Percentiles rank a stretch among this genome's conserved stretches.
phyloP scores from a whole-genome alignment of 78 protist species.

The Planoprotostelium fungivorum region DNA sequence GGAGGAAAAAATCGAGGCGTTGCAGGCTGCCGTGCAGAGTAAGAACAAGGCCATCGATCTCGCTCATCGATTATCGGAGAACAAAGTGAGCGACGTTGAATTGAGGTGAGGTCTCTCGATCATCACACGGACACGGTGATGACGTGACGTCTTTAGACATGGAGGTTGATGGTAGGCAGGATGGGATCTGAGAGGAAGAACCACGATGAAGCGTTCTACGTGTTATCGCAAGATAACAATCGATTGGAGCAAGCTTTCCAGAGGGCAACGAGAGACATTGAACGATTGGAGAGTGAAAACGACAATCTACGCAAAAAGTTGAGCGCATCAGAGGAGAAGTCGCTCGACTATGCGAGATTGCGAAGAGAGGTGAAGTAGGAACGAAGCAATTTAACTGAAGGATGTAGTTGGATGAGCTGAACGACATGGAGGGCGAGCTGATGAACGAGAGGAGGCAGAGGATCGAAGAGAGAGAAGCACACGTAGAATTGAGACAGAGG shows the following conservation, averaged over 20 bases:
- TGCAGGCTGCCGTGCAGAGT: not conserved
- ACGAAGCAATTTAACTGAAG: not conserved
- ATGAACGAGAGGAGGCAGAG: not conserved
- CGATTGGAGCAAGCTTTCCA: not conserved
- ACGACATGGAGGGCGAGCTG: not conserved
- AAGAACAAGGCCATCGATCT: not conserved
- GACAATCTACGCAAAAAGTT: not conserved
- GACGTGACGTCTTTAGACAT: not conserved
- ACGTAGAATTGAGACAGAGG: too few species aligned
- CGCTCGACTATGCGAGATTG: not conserved
- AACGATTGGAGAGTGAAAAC: not conserved
- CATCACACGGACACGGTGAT: too few species aligned
- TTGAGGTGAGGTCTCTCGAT: not conserved
- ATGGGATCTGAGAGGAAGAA: not conserved
- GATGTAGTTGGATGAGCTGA: not conserved
- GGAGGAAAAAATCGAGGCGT: not conserved
- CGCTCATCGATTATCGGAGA: not conserved
- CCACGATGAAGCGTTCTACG: not conserved
- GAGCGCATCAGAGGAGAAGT: not conserved
- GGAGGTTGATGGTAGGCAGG: not conserved
- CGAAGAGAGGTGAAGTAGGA: not conserved
- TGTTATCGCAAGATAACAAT: not conserved
- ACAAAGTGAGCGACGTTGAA: not conserved
- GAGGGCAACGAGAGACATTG: not conserved
- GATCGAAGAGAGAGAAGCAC: not conserved